phyloP scores from a whole-genome alignment of 2,329 filamentous ascomycete genomes.

The Helminthosporium solani region DNA sequence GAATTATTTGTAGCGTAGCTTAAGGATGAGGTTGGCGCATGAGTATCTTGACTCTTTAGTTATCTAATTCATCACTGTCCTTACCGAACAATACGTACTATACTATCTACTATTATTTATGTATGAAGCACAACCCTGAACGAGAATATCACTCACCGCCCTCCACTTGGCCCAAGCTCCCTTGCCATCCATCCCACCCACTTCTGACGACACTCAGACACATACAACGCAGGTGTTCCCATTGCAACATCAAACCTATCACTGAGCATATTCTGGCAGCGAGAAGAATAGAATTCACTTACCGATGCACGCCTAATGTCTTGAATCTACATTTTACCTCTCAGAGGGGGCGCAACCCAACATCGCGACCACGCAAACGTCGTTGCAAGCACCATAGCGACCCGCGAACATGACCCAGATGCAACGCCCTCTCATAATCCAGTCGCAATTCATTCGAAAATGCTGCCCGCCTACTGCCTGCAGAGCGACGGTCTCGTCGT shows the following conservation, averaged over 20 bases:
- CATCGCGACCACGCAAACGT: neutral
- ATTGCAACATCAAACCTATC: neutral
- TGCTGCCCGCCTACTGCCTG: constrained; percentile 30
- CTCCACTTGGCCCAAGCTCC: neutral
- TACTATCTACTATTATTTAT: too few species aligned
- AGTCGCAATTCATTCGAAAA: constrained; percentile 39
- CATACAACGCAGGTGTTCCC: neutral
- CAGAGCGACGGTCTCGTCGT: constrained; percentile 16
- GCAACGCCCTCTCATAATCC: constrained; percentile 38
- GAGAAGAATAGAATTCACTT: neutral
- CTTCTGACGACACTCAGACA: neutral
- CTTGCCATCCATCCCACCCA: neutral
- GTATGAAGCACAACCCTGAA: too few species aligned
- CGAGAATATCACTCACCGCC: neutral
- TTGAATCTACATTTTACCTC: neutral
- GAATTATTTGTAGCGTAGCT: too few species aligned
- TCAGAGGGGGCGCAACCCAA: neutral
- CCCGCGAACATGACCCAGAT: constrained; percentile 30
- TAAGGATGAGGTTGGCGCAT: too few species aligned
- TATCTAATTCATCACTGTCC: too few species aligned
- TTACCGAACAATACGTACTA: too few species aligned
- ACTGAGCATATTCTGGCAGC: neutral
- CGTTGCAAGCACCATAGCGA: neutral
- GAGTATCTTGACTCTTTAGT: too few species aligned
- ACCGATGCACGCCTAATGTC: neutral